Conservation (phyloP, 176 grass and related monocot genomes). For the Oryza meyeriana region DNA sequence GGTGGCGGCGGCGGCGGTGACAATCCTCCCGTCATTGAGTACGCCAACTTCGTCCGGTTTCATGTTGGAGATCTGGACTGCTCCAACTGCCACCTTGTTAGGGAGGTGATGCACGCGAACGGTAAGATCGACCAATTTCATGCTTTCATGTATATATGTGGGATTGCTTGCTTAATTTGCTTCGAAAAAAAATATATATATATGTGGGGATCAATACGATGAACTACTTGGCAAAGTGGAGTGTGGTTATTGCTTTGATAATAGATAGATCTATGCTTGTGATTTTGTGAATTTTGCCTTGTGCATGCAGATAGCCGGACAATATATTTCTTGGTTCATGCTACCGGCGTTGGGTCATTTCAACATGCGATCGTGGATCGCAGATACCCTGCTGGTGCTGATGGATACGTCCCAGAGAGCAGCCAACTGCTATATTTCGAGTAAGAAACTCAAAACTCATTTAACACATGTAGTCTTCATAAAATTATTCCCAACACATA, state of each 20-base stretch:
- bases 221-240: neutral
- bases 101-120: neutral
- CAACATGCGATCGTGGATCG: neutral
- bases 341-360: neutral
- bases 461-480: neutral
- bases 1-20: too few species aligned
- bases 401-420: neutral
- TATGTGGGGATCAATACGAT: too few species aligned
- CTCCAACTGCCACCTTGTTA: neutral
- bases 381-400: neutral
- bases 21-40: neutral
- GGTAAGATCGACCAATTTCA: neutral
- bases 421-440: neutral
- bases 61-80: neutral
- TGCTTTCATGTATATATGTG: neutral
- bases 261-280: neutral
- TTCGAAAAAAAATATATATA: too few species aligned
- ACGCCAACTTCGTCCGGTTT: neutral
- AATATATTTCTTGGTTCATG: neutral
- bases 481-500: neutral
- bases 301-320: neutral
- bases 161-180: too few species aligned
- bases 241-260: neutral
- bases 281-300: neutral
- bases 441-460: neutral